Base-by-base conservation (phyloP, 2,329 filamentous ascomycete genomes). In the Penicillium sp. region DNA sequence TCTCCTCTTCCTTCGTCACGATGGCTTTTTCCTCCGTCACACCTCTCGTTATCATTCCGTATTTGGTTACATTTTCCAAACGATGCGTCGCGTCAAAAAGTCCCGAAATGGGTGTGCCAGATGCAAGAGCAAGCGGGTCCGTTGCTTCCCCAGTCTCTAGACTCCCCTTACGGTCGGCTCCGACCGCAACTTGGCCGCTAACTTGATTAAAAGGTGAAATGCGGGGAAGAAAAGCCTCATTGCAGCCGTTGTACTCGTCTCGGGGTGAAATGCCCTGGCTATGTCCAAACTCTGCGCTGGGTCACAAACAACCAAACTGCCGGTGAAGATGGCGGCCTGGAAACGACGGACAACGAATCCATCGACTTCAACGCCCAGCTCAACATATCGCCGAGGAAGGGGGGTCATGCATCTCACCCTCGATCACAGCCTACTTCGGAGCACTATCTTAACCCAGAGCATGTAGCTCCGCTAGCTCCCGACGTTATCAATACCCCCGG, bases 91-190 rank as follows among this genome's bases (percentile, higher is more conserved):
- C 61, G 76, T 78, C 45, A 78, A 77, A 67, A 78, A 78, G 60
- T 78, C 76, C 54, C 74, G 76, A n/a, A 77, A 78, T 60, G 76
- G 76, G 7, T 78, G 76, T 67, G 73, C 74, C n/a, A 71, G 76
- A 48, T 78, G 76, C 67, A 78, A 78, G 67, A 77, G 74, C 69
- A 78, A 78, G 71, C 70, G 76, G 59, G 76, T 78, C 21, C 54
- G 57, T 58, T 52, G 29, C 46, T 56, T 52, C 38, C 46, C 35
- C n/a, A 26, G 31, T 50, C 19, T 31, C 26, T 44, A 55, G 49
- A 17, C 21, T 47, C 17, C 21, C 35, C 13, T 29, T 4, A 26
- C 30, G 53, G 38, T 21, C 29, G 8, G 53, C 41, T 29, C 21
- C 13, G 54, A 44, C 26, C n/a, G 38, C 41, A 7, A 17, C 15